Conservation (phyloP, 352 stramenopile genomes). For the Albugo candida region DNA sequence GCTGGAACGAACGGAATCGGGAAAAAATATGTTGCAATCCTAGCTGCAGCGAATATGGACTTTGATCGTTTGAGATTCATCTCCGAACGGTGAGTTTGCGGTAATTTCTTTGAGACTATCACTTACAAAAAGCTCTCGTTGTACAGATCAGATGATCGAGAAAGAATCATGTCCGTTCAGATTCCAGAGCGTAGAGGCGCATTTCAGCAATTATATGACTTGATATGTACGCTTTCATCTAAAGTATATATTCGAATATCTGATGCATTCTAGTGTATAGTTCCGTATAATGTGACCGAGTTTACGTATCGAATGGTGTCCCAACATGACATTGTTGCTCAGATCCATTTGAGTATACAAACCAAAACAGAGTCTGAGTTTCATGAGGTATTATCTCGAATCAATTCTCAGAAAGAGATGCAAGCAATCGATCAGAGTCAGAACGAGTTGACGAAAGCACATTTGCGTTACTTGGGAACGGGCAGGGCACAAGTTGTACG, state of each 20-base stretch:
- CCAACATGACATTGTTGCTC: slow-evolving; percentile 50
- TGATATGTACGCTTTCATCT: slow-evolving; percentile 30
- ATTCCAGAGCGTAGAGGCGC: slow-evolving; percentile 90
- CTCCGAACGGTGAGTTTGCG: slow-evolving; percentile 24
- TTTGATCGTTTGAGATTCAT: slow-evolving; percentile 97
- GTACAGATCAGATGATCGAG: slow-evolving; percentile 79
- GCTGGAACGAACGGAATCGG: slow-evolving; percentile 19
- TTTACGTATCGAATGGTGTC: slow-evolving; percentile 92
- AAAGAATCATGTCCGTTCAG: slow-evolving; percentile 88
- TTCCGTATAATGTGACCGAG: slow-evolving; percentile 83
- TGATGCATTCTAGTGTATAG: slow-evolving; percentile 9
- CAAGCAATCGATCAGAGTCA: slow-evolving; percentile 82
- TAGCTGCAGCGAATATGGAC: slow-evolving; percentile 98
- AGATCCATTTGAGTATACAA: slow-evolving; percentile 94
- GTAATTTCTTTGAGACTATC: neutral
- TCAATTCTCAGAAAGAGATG: slow-evolving; percentile 70
- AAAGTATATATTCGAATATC: neutral
- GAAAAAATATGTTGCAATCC: slow-evolving; percentile 83
- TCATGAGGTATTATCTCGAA: slow-evolving; percentile 31
- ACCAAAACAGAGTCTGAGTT: slow-evolving; percentile 55
- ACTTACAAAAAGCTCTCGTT: neutral
- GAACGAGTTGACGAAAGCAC: slow-evolving; percentile 93
- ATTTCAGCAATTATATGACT: slow-evolving; percentile 70
- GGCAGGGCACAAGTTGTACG: slow-evolving; percentile 60
- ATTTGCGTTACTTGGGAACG: slow-evolving; percentile 90